Evolutionary conservation across 2,329 filamentous ascomycete genomes (phyloP), one percentile per base, ranked within the genome.

Genomic region (Septoria linicola): DNA sequence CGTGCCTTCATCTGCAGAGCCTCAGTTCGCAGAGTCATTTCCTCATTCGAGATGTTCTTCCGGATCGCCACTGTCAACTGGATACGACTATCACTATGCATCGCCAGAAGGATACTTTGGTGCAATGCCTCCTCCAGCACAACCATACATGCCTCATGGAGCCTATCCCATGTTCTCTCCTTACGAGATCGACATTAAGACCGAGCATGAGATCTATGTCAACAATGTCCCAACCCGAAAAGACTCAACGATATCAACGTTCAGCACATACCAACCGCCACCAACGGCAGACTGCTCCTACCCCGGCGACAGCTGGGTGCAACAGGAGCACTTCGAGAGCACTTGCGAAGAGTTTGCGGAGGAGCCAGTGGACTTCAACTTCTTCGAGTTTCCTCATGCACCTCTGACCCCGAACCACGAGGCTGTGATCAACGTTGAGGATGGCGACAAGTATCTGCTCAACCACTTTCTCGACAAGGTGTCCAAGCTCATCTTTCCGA

Each of bases 181-280:
- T 0, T 96, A 95, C 68, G 92, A 96, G 72, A 85, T 96, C 55
- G 92, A 96, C 69, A 87, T 97, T 75, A 95, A 92, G 79, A 96
- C 91, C 1, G 92, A 96, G 74, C 81, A 89, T 59, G 89, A 96
- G 63, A 90, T 95, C 77, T 96, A 88, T 70, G 84, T 96, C 71
- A 89, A 96, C 65, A 88, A 96, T 67, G 80, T 96, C 49, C 89
- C 89, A 3, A 87, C 90, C 11, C 78, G 92, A 54, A 80, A 84
- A 60, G 91, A 96, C 72, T 95, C 90, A 10, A 89, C 89, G 25
- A 85, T 90, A 31, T 95, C 91, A 0, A 95, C 90, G 19, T 96
- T 95, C 72, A 95, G 85, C 79, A 91, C 89, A n/a, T 93, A 84
- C 69, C 85, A 89, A 64, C 83, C 85, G 17, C 89, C 89, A 13